Conservation (phyloP, 2,329 filamentous ascomycete genomes). For the Tolypocladium paradoxum region DNA sequence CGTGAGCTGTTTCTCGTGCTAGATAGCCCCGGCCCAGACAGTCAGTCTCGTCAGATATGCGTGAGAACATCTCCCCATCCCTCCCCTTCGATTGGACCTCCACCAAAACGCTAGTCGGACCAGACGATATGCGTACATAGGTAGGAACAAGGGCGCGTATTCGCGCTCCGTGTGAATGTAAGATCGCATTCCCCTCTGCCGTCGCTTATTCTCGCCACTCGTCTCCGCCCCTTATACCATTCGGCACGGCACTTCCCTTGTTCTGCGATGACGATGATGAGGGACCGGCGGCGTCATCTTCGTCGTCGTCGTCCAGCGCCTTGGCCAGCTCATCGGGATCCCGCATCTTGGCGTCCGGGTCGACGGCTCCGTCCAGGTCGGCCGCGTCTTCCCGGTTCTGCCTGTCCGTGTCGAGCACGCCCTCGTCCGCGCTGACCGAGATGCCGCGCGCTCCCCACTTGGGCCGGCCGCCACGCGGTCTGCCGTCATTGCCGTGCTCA, state of each 20-base stretch:
- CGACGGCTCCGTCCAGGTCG: slow-evolving; percentile 34
- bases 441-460: slow-evolving; percentile 57
- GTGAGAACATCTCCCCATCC: background rate
- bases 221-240: slow-evolving; percentile 32
- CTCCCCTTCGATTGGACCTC: background rate
- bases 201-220: slow-evolving; percentile 32
- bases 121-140: background rate
- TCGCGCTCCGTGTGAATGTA: background rate
- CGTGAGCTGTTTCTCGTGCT: background rate
- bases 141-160: background rate
- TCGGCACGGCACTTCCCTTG: slow-evolving; percentile 18
- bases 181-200: slow-evolving; percentile 1
- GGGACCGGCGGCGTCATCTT: slow-evolving; percentile 17
- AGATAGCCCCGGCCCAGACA: background rate
- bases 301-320: slow-evolving; percentile 47
- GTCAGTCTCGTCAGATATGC: background rate
- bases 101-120: background rate
- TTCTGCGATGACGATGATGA: slow-evolving; percentile 12
- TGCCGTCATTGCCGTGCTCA: slow-evolving; percentile 12
- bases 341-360: slow-evolving; percentile 55
- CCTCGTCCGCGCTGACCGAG: slow-evolving; percentile 55
- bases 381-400: slow-evolving; percentile 34
- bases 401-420: slow-evolving; percentile 39
- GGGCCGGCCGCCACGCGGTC: slow-evolving; percentile 24
- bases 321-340: slow-evolving; percentile 55